A percentile compares a stretch with the other conserved stretches of the same genome.
phyloP scores from a whole-genome alignment of 2,329 filamentous ascomycete genomes.

The Waltergamsia citrina region DNA sequence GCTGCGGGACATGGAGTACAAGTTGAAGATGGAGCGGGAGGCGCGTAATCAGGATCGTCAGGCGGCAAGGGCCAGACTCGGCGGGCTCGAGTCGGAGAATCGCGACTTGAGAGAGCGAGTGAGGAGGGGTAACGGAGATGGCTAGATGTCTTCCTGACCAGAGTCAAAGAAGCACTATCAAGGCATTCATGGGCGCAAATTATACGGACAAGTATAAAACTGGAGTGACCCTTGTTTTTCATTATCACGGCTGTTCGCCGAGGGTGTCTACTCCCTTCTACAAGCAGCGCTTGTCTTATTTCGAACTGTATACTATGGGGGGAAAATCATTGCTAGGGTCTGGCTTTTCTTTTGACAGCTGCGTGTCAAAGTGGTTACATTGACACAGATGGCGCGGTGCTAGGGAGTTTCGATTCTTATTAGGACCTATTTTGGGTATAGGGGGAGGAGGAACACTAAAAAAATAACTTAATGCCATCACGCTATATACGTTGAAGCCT shows the following conservation, averaged over 20 bases:
- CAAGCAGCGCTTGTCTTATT: not conserved
- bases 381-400: not conserved
- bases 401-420: not conserved
- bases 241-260: too few relatives aligned
- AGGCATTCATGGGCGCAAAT: too few relatives aligned
- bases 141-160: too few relatives aligned
- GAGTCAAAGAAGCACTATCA: not conserved
- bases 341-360: not conserved
- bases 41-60: slow-evolving; percentile 74
- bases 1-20: slow-evolving; percentile 76
- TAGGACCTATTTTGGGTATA: not conserved
- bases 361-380: not conserved
- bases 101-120: slow-evolving; percentile 58
- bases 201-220: too few relatives aligned
- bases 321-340: not conserved
- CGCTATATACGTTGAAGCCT: not conserved
- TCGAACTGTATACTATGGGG: not conserved
- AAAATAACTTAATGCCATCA: not conserved
- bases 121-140: slow-evolving; percentile 20
- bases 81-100: slow-evolving; percentile 67
- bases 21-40: slow-evolving; percentile 85
- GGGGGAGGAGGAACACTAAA: too few relatives aligned
- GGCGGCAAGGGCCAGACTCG: slow-evolving; percentile 70
- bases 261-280: too few relatives aligned
- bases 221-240: too few relatives aligned